Percentiles rank a stretch among this genome's conserved stretches.
Evolutionary conservation across 805 yeast species (phyloP).

Genomic region (Zygosaccharomyces siamensis): DNA sequence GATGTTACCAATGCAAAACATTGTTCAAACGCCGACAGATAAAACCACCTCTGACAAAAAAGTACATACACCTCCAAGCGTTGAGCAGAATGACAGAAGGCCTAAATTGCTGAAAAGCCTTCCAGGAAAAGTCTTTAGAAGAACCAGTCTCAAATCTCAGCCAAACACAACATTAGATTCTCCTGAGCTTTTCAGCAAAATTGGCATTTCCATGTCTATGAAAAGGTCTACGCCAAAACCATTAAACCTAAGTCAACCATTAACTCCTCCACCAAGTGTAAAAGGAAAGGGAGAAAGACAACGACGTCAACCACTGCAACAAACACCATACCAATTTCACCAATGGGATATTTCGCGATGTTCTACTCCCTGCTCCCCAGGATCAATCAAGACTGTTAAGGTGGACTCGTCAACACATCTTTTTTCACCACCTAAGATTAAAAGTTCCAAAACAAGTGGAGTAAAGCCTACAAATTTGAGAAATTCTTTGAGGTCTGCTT

Average conservation of each 20-base stretch:
- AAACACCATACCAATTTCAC: background rate
- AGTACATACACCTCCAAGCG: slow-evolving; percentile 35
- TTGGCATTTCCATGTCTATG: slow-evolving; percentile 12
- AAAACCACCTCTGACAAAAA: slow-evolving; percentile 14
- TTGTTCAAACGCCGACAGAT: slow-evolving; percentile 8
- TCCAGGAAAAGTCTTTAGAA: slow-evolving; percentile 27
- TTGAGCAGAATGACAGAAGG: slow-evolving; percentile 16
- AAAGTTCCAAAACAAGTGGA: slow-evolving; percentile 1
- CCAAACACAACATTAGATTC: slow-evolving; percentile 6
- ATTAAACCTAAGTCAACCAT: slow-evolving; percentile 16
- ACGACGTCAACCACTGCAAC: background rate
- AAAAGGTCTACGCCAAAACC: slow-evolving; percentile 24
- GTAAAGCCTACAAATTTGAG: slow-evolving; percentile 7
- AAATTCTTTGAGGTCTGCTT: slow-evolving; percentile 4
- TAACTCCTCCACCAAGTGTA: slow-evolving; percentile 27
- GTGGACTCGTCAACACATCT: slow-evolving; percentile 14
- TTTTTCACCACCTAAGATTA: slow-evolving; percentile 4
- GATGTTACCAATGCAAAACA: slow-evolving; percentile 4
- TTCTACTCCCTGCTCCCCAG: background rate
- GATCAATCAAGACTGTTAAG: background rate
- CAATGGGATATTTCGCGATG: background rate
- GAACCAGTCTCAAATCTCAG: slow-evolving; percentile 13
- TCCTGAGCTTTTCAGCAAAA: slow-evolving; percentile 8
- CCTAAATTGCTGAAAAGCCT: slow-evolving; percentile 26
- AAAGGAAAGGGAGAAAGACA: slow-evolving; percentile 8